A percentile compares a stretch with the other conserved stretches of the same genome.
Conservation (phyloP, 2,329 filamentous ascomycete species). For the Talaromyces albobiverticillius region DNA sequence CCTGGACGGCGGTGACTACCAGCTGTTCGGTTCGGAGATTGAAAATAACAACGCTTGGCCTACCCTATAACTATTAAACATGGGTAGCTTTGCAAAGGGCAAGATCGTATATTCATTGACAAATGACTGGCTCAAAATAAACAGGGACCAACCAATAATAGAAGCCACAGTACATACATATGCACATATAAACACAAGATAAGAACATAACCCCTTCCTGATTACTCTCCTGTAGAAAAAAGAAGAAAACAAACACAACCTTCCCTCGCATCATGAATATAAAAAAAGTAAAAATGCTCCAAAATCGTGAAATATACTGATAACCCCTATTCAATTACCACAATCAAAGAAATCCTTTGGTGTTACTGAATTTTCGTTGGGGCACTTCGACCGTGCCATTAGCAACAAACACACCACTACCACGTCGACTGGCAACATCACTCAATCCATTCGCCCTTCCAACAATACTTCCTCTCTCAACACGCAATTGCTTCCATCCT, state of each 20-base stretch:
- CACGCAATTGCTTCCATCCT: constrained; percentile 69
- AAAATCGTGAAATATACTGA: background rate
- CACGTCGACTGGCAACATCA: constrained; percentile 38
- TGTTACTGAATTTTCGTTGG: constrained; percentile 68
- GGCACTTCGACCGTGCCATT: constrained; percentile 52
- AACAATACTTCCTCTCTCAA: constrained; percentile 54
- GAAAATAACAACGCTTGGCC: background rate
- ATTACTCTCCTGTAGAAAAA: background rate
- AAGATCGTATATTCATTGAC: background rate
- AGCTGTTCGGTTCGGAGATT: background rate
- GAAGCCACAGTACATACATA: background rate
- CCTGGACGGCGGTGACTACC: background rate
- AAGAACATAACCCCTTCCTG: background rate
- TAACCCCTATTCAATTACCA: background rate
- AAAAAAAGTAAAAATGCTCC: constrained; percentile 1
- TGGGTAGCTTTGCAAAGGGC: too few species aligned
- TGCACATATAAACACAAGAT: constrained; percentile 1
- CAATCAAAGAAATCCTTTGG: constrained; percentile 74
- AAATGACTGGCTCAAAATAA: background rate
- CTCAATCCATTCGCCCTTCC: constrained; percentile 29
- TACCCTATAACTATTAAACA: background rate
- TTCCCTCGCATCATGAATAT: background rate
- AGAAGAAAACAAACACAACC: background rate
- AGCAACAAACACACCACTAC: constrained; percentile 35
- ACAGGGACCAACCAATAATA: background rate